Percentiles rank a stretch among this genome's conserved stretches.
These are phyloP conservation scores for Penicillium crystallinum DNA, from an alignment of 495 filamentous ascomycete genomes.

Conservation along the genomic window DNA sequence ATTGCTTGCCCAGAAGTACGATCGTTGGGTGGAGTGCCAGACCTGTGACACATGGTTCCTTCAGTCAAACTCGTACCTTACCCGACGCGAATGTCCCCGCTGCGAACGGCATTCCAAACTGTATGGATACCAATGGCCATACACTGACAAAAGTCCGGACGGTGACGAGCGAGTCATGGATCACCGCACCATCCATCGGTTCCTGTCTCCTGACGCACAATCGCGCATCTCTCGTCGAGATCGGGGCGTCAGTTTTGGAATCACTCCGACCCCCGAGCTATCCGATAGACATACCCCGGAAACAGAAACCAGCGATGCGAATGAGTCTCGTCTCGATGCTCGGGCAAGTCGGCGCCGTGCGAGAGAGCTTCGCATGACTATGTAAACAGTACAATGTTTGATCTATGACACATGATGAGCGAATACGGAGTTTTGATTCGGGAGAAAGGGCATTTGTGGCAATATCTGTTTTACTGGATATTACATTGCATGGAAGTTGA, in stretches of 20 bases:
- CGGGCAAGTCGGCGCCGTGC: conserved; percentile 34
- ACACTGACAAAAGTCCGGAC: conserved; percentile 81
- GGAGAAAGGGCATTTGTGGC: neutral
- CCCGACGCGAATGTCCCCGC: conserved; percentile 75
- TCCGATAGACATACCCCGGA: conserved; percentile 36
- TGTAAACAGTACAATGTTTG: conserved; percentile 24
- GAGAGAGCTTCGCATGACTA: conserved; percentile 35
- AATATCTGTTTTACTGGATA: neutral
- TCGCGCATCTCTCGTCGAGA: conserved; percentile 47
- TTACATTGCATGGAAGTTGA: neutral
- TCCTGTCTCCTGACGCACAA: conserved; percentile 62
- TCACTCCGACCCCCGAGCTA: conserved; percentile 35
- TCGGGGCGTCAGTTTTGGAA: conserved; percentile 35
- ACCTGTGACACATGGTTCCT: conserved; percentile 78
- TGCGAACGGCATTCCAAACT: conserved; percentile 95
- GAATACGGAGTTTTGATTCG: conserved; percentile 11
- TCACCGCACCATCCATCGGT: conserved; percentile 66
- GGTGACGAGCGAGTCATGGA: conserved; percentile 72
- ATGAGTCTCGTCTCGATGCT: conserved; percentile 31
- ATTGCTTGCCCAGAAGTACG: conserved; percentile 66
- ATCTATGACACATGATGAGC: neutral
- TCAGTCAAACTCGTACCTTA: conserved; percentile 79
- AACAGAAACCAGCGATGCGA: conserved; percentile 32
- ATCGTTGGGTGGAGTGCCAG: conserved; percentile 81
- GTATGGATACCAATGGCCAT: conserved; percentile 93